Percentiles rank a stretch among this genome's conserved stretches.
Evolutionary conservation across 2,329 filamentous ascomycete genomes (phyloP).

Genomic region (Ceratocystis diversiconidia): DNA sequence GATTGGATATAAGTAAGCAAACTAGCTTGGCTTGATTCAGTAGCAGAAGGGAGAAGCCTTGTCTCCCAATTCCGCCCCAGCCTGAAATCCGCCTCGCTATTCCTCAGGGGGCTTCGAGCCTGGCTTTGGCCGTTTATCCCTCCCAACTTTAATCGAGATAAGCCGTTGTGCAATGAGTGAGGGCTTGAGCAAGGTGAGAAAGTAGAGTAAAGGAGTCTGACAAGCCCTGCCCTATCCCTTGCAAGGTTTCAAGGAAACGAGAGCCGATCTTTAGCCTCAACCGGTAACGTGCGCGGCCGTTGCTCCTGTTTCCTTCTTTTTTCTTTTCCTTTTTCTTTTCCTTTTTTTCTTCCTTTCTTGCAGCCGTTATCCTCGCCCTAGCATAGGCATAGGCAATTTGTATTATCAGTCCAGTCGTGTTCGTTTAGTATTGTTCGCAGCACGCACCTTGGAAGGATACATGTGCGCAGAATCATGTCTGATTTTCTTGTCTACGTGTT

Average conservation of each 20-base stretch:
- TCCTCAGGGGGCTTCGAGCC: not conserved
- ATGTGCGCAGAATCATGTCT: too few relatives aligned
- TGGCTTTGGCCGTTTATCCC: not conserved
- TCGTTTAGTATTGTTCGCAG: not conserved
- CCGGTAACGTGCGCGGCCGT: too few relatives aligned
- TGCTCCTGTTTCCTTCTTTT: not conserved
- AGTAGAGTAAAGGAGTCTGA: not conserved
- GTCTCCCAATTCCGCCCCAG: too few relatives aligned
- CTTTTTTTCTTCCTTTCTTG: too few relatives aligned
- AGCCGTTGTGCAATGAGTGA: not conserved
- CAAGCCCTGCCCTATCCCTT: not conserved
- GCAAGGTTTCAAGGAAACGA: not conserved
- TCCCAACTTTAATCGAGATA: conserved; percentile 2
- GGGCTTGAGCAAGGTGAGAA: not conserved
- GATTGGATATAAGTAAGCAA: too few relatives aligned
- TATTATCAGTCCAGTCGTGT: not conserved
- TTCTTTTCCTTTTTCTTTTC: not conserved
- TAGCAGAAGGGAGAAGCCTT: too few relatives aligned
- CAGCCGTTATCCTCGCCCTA: too few relatives aligned
- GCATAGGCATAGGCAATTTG: not conserved
- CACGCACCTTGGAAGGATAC: too few relatives aligned
- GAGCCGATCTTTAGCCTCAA: not conserved
- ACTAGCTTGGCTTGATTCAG: too few relatives aligned
- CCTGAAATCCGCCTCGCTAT: too few relatives aligned
- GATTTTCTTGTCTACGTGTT: not conserved